Evolutionary conservation across 1,139 yeast genomes (phyloP), one percentile per base, ranked within the genome.

Genomic region (Insectozyma bohioensis): DNA sequence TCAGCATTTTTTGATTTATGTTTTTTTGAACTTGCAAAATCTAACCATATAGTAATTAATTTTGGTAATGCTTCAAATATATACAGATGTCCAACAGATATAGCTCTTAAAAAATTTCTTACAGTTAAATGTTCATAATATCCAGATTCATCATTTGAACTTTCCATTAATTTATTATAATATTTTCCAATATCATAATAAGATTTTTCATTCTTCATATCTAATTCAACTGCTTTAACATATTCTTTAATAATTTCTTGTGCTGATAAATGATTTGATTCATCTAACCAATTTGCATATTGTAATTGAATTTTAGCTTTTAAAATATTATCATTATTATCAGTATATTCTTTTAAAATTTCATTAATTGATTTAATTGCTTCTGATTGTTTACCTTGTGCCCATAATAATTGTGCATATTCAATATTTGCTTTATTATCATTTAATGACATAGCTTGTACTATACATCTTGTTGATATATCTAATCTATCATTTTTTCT

Each of bases 1-100:
- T 63, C 48, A 39, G 71, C 49, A 42, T 58, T 59, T 49, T 65
- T 51, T 3, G 52, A 41, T 13, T 47, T 47, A 16, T 47, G 44
- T 5, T 49, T 41, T 20, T 41, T 45, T 31, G 61, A 76, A 2
- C 88, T 84, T 2, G 90, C 85, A 54, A 82, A 85, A 49, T 92
- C 97, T 12, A 94, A 65, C 98, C 98, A 94, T 12, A 88, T 72
- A 0, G 97, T 90, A 5, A 92, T 72, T 16, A 88, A 75, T 51
- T 88, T 88, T 0, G 98, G 98, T 14, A 94, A 61, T 0, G 95
- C 85, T 56, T 94, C 97, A 49, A 81, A 81, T 4, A 86, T 72
- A 51, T 78, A 84, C 29, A 76, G 73, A 6, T 80, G 71, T 0
- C 95, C 94, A 36, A 73, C 72, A 11, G 77, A 76, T 31, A 90